A percentile compares a stretch with the other conserved stretches of the same genome.
Evolutionary conservation across 2,329 filamentous ascomycete species (phyloP).

Genomic region (Venturia carpophila): DNA sequence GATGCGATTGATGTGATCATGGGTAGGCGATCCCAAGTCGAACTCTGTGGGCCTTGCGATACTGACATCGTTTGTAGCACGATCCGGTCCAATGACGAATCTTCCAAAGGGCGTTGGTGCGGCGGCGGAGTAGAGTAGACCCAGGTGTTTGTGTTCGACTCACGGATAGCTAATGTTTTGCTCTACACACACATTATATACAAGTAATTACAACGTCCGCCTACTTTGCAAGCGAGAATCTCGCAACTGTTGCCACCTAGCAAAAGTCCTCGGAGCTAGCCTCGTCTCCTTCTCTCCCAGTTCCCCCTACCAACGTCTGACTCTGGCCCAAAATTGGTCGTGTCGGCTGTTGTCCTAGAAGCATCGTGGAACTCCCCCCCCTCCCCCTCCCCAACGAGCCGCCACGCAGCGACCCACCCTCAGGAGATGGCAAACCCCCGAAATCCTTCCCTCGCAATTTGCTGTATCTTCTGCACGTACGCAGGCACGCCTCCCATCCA

Average conservation of each 20-base stretch:
- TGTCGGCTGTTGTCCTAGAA: no score
- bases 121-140: background rate
- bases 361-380: no score
- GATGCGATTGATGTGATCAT: conserved; percentile 14
- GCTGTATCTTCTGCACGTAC: conserved; percentile 2
- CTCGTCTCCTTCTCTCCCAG: no score
- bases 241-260: no score
- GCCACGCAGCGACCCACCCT: no score
- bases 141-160: background rate
- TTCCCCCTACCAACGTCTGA: no score
- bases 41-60: background rate
- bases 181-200: background rate
- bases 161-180: background rate
- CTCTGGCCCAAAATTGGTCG: no score
- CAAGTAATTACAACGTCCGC: no score
- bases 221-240: no score
- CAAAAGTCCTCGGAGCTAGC: no score
- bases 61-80: background rate
- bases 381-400: no score
- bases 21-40: background rate
- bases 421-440: conserved; percentile 5
- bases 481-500: conserved; percentile 11
- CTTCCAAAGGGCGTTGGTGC: conserved; percentile 5
- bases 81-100: background rate
- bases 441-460: background rate